Conservation (phyloP, 179 eudicot genomes). For the Vitellaria paradoxa region DNA sequence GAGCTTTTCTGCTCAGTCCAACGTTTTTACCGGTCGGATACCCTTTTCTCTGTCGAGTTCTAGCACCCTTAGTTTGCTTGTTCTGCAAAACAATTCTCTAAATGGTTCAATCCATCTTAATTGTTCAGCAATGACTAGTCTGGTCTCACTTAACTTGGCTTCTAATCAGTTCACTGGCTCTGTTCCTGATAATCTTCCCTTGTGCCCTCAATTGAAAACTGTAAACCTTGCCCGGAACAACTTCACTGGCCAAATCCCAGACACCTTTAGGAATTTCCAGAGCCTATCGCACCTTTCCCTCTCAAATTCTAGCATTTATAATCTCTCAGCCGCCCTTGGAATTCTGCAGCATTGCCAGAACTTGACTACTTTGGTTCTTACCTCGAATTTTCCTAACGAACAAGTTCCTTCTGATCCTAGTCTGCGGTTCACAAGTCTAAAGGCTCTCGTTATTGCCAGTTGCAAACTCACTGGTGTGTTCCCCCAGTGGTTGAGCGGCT, state of each 20-base stretch:
- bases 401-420: constrained; percentile 25
- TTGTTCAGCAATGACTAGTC: constrained; percentile 38
- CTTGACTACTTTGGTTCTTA: constrained; percentile 41
- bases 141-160: constrained; percentile 37
- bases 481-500: constrained; percentile 36
- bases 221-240: constrained; percentile 40
- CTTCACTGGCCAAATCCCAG: constrained; percentile 42
- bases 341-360: constrained; percentile 42
- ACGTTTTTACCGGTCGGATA: constrained; percentile 30
- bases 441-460: constrained; percentile 35
- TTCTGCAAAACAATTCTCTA: constrained; percentile 45
- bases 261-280: constrained; percentile 37
- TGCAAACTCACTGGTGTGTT: constrained; percentile 38
- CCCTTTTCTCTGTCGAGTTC: constrained; percentile 41
- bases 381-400: constrained; percentile 37
- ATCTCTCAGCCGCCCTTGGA: constrained; percentile 33
- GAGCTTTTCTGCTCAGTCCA: constrained; percentile 38
- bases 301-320: constrained; percentile 29
- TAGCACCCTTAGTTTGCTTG: constrained; percentile 24
- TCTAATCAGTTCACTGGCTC: constrained; percentile 33
- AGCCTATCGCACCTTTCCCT: constrained; percentile 37
- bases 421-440: constrained; percentile 22
- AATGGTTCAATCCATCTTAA: constrained; percentile 35
- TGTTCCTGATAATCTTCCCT: constrained; percentile 34
- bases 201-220: constrained; percentile 28